phyloP scores from a whole-genome alignment of 805 yeast genomes.

The Candida chilensis region DNA sequence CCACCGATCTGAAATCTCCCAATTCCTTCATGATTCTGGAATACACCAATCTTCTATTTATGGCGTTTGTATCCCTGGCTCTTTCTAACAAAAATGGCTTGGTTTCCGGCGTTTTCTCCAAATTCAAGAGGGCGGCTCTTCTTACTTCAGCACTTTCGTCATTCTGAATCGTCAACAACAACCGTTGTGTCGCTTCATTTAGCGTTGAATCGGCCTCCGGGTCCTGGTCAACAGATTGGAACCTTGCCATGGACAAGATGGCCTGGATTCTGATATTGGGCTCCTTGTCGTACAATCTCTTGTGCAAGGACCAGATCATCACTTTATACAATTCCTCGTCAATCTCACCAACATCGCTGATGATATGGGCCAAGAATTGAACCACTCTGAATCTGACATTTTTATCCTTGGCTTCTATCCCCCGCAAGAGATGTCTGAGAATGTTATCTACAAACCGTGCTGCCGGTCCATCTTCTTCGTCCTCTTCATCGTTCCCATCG shows the following conservation, averaged over 20 bases:
- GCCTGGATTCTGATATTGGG: conserved; percentile 78
- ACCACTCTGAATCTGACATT: conserved; percentile 74
- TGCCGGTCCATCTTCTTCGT: conserved; percentile 30
- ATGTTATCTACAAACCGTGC: conserved; percentile 50
- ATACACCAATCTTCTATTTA: conserved; percentile 67
- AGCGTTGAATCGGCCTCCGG: conserved; percentile 16
- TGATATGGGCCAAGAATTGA: conserved; percentile 62
- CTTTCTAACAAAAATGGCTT: conserved; percentile 60
- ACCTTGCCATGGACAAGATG: conserved; percentile 64
- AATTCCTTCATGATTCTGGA: conserved; percentile 59
- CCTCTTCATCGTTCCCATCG: conserved; percentile 15
- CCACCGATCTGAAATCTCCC: conserved; percentile 48
- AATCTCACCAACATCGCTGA: conserved; percentile 66
- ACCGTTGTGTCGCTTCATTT: conserved; percentile 36
- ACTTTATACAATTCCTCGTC: conserved; percentile 63
- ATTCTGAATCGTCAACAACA: conserved; percentile 49
- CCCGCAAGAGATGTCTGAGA: conserved; percentile 62
- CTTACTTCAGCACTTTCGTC: conserved; percentile 88
- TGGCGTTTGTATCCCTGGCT: conserved; percentile 69
- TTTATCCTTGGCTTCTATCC: conserved; percentile 68
- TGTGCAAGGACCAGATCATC: conserved; percentile 49
- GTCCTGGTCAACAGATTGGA: conserved; percentile 52
- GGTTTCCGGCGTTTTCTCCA: conserved; percentile 46
- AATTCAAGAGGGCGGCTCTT: conserved; percentile 69
- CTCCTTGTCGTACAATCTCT: conserved; percentile 69